A percentile compares a stretch with the other conserved stretches of the same genome.
Conservation (phyloP, 2,329 filamentous ascomycete genomes). For the Fusarium sp. region DNA sequence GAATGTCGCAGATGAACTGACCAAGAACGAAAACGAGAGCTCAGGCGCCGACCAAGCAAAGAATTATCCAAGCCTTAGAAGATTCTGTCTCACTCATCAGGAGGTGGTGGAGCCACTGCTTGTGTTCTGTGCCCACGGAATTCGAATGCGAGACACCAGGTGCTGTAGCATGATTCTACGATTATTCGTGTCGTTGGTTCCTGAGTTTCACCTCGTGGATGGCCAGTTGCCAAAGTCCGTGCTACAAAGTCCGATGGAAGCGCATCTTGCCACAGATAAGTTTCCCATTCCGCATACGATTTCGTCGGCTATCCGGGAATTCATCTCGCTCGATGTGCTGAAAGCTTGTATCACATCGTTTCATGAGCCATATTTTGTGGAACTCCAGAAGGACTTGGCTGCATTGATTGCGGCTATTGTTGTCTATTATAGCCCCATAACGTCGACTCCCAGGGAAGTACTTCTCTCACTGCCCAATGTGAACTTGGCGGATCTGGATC, state of each 20-base stretch:
- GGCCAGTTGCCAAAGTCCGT: conserved; percentile 46
- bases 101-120: conserved; percentile 88
- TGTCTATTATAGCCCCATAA: conserved; percentile 78
- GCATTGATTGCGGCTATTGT: conserved; percentile 89
- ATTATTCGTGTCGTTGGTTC: conserved; percentile 86
- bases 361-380: conserved; percentile 96
- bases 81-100: conserved; percentile 84
- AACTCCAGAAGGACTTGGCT: conserved; percentile 92
- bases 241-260: conserved; percentile 46
- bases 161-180: conserved; percentile 88
- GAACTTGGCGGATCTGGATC: conserved; percentile 74
- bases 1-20: conserved; percentile 50
- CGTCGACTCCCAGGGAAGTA: conserved; percentile 78
- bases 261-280: conserved; percentile 52
- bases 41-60: conserved; percentile 53
- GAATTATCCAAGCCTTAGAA: conserved; percentile 73
- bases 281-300: conserved; percentile 66
- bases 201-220: conserved; percentile 78
- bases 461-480: conserved; percentile 87
- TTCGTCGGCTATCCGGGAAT: conserved; percentile 82
- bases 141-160: conserved; percentile 89
- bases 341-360: conserved; percentile 91
- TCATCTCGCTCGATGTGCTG: conserved; percentile 88
- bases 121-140: conserved; percentile 89
- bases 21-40: conserved; percentile 43